These are phyloP conservation scores for Hericium coralloides DNA, from an alignment of 768 basidiomycete genomes.

Conservation along the genomic window DNA sequence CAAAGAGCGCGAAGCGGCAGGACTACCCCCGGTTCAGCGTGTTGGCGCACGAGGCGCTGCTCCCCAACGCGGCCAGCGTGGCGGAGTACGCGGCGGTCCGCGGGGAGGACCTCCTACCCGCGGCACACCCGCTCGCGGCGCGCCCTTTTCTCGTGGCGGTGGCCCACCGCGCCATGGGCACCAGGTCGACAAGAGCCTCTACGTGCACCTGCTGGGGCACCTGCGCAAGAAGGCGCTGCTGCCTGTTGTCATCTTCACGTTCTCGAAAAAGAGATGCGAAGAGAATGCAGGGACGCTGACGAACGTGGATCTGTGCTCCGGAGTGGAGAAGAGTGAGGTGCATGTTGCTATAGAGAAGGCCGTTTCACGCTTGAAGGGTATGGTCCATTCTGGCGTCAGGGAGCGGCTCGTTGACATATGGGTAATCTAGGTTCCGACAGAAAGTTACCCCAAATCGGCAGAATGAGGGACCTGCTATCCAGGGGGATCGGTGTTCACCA, in stretches of 20 bases:
- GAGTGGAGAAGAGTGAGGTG: constrained; percentile 94
- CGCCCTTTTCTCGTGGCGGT: constrained; percentile 27
- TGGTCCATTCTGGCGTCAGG: not conserved
- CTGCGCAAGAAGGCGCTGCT: constrained; percentile 80
- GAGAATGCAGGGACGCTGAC: constrained; percentile 89
- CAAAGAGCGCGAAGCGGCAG: constrained; percentile 94
- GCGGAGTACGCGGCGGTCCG: constrained; percentile 31
- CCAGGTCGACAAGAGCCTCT: constrained; percentile 82
- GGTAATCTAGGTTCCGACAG: constrained; percentile 67
- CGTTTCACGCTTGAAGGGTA: constrained; percentile 67
- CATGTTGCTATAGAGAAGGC: constrained; percentile 93
- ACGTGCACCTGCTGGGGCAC: constrained; percentile 83
- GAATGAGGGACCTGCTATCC: constrained; percentile 82
- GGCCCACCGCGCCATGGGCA: constrained; percentile 46
- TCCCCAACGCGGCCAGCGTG: constrained; percentile 36
- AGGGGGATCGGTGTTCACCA: constrained; percentile 98
- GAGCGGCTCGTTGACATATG: not conserved
- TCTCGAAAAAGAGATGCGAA: constrained; percentile 95
- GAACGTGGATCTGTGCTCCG: constrained; percentile 79
- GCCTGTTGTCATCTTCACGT: constrained; percentile 93
- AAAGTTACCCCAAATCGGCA: constrained; percentile 84
- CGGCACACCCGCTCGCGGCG: constrained; percentile 26
- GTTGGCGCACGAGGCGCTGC: constrained; percentile 69
- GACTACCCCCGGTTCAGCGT: constrained; percentile 76
- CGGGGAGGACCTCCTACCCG: constrained; percentile 4